Base-by-base conservation (phyloP, 371 early-diverging fungal species). In the Mucor saturninus region DNA sequence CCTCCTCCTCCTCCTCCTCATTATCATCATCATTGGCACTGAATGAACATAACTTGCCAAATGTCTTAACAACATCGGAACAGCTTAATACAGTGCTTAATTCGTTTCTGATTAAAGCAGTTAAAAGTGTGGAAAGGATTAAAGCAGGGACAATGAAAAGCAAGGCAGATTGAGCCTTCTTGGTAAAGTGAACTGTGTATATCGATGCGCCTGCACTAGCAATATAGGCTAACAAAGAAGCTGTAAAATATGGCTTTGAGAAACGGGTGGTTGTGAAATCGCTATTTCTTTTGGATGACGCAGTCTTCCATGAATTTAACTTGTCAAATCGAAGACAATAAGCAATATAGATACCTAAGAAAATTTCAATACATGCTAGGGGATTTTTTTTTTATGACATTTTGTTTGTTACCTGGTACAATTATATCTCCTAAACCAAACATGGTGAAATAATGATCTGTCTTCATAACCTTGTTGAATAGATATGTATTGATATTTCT, bases 351-450 rank as follows among this genome's bases (percentile, higher is more conserved):
- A 96, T 89, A 54, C 91, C 90, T 87, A 54, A 30, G 0, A 28
- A 30, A 10, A 35, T 35, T 35, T 35, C 35, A 35, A 35, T 35
- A 35, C 35, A 35, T 35, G 35, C 35, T 35, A 35, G 35, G 35
- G 35, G 35, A 35, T 35, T 35, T 35, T 35, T 35, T 35, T 35
- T 35, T 21, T 21, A 21, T 21, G 21, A 21, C 35, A 8, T 35
- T 35, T 35, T 35, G 35, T 35, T 35, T 35, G 35, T 59, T 69
- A 80, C 95, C 96, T 5, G 97, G 98, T 39, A 97, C 88, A 30
- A 95, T 95, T 68, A 97, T 97, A 62, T 97, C 98, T 38, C 96
- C 97, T 67, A 97, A 74, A 5, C 97, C 97, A 28, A 97, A 85
- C 93, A 96, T 91, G 5, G 95, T 90, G 65, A 94, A 94, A 31